phyloP scores from a whole-genome alignment of 1,139 yeast species.

The Yamadazyma triangularis region DNA sequence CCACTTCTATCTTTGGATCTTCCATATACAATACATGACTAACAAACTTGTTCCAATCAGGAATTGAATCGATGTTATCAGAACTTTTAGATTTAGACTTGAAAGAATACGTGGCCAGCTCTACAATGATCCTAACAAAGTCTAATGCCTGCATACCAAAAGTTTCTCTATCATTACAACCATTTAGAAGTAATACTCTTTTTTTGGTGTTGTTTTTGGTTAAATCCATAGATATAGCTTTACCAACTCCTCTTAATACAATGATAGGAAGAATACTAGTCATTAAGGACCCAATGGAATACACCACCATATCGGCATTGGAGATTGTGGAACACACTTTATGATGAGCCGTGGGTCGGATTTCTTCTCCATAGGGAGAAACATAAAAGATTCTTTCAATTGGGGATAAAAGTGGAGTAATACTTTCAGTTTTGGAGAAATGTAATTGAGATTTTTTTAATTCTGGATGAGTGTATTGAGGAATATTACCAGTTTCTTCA shows the following conservation, averaged over 20 bases:
- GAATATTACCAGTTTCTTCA: slow-evolving; percentile 53
- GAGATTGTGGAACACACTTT: slow-evolving; percentile 54
- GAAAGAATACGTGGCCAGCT: slow-evolving; percentile 40
- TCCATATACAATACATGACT: slow-evolving; percentile 56
- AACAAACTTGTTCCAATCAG: slow-evolving; percentile 42
- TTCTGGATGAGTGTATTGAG: slow-evolving; percentile 80
- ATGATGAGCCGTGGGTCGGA: slow-evolving; percentile 70
- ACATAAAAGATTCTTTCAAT: slow-evolving; percentile 72
- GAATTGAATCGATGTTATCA: too few relatives aligned
- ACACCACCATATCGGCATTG: slow-evolving; percentile 55
- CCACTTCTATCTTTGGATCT: slow-evolving; percentile 45
- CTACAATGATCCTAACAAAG: slow-evolving; percentile 51
- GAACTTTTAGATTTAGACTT: slow-evolving; percentile 6
- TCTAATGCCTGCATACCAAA: slow-evolving; percentile 58
- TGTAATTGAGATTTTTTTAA: slow-evolving; percentile 68
- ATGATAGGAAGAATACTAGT: slow-evolving; percentile 81
- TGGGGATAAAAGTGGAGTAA: slow-evolving; percentile 68
- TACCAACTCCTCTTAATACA: slow-evolving; percentile 69
- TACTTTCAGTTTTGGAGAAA: slow-evolving; percentile 53
- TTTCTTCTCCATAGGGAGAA: slow-evolving; percentile 86
- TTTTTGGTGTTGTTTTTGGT: slow-evolving; percentile 22
- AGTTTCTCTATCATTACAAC: slow-evolving; percentile 74
- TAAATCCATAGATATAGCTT: slow-evolving; percentile 41
- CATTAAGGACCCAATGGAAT: slow-evolving; percentile 84
- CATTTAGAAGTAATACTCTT: slow-evolving; percentile 63